Percentiles rank a stretch among this genome's conserved stretches.
phyloP scores from a whole-genome alignment of 2,329 filamentous ascomycete genomes.

The Tolypocladium pustulatum region DNA sequence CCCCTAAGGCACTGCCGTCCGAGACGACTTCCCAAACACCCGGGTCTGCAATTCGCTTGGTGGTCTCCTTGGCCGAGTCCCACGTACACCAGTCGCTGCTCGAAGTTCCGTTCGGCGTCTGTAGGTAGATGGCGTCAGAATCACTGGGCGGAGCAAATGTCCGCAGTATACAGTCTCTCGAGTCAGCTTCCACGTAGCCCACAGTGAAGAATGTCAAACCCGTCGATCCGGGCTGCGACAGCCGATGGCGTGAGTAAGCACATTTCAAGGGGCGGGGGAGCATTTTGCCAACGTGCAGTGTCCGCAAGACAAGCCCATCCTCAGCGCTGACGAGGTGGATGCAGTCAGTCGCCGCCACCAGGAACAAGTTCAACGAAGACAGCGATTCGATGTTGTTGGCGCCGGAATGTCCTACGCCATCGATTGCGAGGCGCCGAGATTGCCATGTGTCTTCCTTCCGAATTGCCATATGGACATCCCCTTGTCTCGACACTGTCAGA shows the following conservation, averaged over 20 bases:
- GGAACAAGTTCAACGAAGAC: slow-evolving; percentile 46
- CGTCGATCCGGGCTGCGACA: slow-evolving; percentile 40
- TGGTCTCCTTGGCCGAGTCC: slow-evolving; percentile 39
- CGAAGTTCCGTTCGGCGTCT: slow-evolving; percentile 22
- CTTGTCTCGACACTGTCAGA: slow-evolving; percentile 38
- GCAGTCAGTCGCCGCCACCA: slow-evolving; percentile 45
- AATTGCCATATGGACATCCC: slow-evolving; percentile 37
- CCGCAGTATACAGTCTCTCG: slow-evolving; percentile 53
- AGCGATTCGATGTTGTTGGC: slow-evolving; percentile 46
- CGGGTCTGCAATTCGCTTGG: slow-evolving; percentile 46
- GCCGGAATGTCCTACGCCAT: slow-evolving; percentile 35
- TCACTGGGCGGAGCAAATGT: slow-evolving; percentile 47
- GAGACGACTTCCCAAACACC: slow-evolving; percentile 55
- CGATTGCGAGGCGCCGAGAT: slow-evolving; percentile 31
- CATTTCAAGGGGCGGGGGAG: slow-evolving; percentile 49
- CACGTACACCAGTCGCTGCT: slow-evolving; percentile 38
- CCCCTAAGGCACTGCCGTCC: slow-evolving; percentile 51
- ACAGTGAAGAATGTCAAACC: slow-evolving; percentile 54
- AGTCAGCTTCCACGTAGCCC: slow-evolving; percentile 49
- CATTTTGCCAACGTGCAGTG: slow-evolving; percentile 49
- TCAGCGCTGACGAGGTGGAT: slow-evolving; percentile 47
- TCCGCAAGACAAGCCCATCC: slow-evolving; percentile 40
- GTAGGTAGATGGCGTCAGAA: slow-evolving; percentile 46
- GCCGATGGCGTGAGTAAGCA: slow-evolving; percentile 34
- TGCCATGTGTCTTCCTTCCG: slow-evolving; percentile 35